phyloP scores from a whole-genome alignment of 2,329 filamentous ascomycete species.

The Ceratocystis huliohia region DNA sequence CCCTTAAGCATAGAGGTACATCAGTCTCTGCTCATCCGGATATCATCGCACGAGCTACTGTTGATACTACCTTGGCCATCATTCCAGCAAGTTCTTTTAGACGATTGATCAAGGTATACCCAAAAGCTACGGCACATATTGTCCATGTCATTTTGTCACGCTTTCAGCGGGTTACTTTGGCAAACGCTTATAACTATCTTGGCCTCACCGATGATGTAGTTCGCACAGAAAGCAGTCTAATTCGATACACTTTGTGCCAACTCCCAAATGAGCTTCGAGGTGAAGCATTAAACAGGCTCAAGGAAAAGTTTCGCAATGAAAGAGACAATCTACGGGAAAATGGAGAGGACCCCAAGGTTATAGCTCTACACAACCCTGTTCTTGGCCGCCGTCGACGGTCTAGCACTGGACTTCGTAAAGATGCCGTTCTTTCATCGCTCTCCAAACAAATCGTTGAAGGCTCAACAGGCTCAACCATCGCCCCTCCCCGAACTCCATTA shows the following conservation, averaged over 20 bases:
- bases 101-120: constrained; percentile 82
- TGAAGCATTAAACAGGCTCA: constrained; percentile 66
- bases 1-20: constrained; percentile 28
- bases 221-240: constrained; percentile 85
- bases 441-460: constrained; percentile 34
- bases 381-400: constrained; percentile 24
- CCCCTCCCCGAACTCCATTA: constrained; percentile 27
- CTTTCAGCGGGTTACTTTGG: constrained; percentile 84
- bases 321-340: constrained; percentile 68
- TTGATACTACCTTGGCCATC: constrained; percentile 95
- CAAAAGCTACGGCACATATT: constrained; percentile 91
- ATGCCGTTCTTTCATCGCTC: constrained; percentile 60
- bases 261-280: constrained; percentile 83
- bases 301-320: constrained; percentile 83
- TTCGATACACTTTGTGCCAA: constrained; percentile 81
- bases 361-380: constrained; percentile 74
- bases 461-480: constrained; percentile 34
- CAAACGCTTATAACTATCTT: constrained; percentile 88
- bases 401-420: constrained; percentile 63
- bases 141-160: constrained; percentile 94
- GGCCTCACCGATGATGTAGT: constrained; percentile 85
- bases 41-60: constrained; percentile 87
- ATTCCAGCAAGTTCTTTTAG: constrained; percentile 95
- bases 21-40: constrained; percentile 84
- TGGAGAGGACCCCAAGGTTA: constrained; percentile 70